Evolutionary conservation across 352 stramenopile species (phyloP), one percentile per base, ranked within the genome.

Genomic region (Globisporangium nagaii): DNA sequence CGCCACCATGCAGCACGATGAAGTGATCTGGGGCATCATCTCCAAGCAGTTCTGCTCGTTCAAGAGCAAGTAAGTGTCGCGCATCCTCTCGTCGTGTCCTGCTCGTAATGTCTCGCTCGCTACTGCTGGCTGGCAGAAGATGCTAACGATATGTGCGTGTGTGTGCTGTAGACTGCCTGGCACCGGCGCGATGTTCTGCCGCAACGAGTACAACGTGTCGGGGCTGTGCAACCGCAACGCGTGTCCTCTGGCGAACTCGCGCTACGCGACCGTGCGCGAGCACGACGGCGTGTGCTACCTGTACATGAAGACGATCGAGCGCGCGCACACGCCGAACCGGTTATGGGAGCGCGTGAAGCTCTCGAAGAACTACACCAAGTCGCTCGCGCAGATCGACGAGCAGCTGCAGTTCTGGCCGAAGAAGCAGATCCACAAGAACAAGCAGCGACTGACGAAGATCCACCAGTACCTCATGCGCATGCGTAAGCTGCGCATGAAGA

Each of bases 1-100:
- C 9, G 30, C 39, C 53, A 79, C 60, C 49, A 97, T 97, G 90
- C 87, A 97, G 73, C 86, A 97, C 68, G 97, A 99, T 73, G 96
- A 99, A 82, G 87, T 99, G 43, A 99, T 99, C 66, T 99, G 97
- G 97, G 72, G 96, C 61, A 87, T 98, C 50, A 98, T 99, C 70
- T 98, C 97, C 63, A 90, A 98, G 70, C 86, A 98, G 71, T 98
- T 99, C 70, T 99, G 97, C 83, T 98, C 95, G 39, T 99, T 98
- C 81, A 99, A 99, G 87, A 96, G 83, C 62, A 98, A 97, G 75
- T 88, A 81, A n/a, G n/a, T n/a, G n/a, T n/a, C n/a, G n/a, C n/a
- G n/a, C 45, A 66, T 70, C 13, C 28, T 15, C 10, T 13, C 17
- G 27, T 41, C 8, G 28, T 35, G 19, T 10, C 24, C 20, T 30